These are phyloP conservation scores for Aegilops tauschii DNA, from an alignment of 176 grass and related monocot genomes.

Conservation along the genomic window DNA sequence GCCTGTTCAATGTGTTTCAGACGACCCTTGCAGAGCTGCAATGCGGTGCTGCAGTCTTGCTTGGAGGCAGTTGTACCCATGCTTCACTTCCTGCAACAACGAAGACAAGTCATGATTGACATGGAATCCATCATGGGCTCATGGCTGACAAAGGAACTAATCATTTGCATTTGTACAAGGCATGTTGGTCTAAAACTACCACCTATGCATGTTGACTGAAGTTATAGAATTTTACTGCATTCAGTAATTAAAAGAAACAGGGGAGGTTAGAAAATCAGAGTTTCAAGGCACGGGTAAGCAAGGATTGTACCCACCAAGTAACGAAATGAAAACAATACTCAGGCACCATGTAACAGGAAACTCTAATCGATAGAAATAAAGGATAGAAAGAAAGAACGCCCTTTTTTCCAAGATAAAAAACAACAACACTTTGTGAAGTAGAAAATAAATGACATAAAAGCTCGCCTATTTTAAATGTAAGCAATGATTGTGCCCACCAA, in stretches of 20 bases:
- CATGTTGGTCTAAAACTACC: neutral
- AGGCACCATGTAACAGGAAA: neutral
- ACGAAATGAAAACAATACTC: neutral
- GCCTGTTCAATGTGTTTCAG: conserved; percentile 37
- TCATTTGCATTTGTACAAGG: neutral
- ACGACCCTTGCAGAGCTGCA: conserved; percentile 50
- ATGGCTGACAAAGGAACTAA: neutral
- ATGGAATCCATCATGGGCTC: neutral
- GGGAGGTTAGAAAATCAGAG: neutral
- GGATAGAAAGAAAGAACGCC: neutral
- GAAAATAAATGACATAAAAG: neutral
- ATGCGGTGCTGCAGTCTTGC: conserved; percentile 26
- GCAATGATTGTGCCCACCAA: too few relatives aligned
- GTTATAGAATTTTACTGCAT: neutral
- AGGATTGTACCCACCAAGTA: neutral
- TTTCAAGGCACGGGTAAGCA: neutral
- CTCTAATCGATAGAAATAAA: neutral
- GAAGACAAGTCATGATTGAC: neutral
- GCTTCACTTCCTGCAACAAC: conserved; percentile 13
- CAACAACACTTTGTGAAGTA: neutral
- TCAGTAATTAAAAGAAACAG: neutral
- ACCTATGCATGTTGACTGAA: neutral
- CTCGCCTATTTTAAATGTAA: neutral
- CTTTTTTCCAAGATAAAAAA: neutral
- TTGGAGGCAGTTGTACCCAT: conserved; percentile 56